Evolutionary conservation across 306 rosid species (phyloP).

Genomic region (Prunus kanzakura): DNA sequence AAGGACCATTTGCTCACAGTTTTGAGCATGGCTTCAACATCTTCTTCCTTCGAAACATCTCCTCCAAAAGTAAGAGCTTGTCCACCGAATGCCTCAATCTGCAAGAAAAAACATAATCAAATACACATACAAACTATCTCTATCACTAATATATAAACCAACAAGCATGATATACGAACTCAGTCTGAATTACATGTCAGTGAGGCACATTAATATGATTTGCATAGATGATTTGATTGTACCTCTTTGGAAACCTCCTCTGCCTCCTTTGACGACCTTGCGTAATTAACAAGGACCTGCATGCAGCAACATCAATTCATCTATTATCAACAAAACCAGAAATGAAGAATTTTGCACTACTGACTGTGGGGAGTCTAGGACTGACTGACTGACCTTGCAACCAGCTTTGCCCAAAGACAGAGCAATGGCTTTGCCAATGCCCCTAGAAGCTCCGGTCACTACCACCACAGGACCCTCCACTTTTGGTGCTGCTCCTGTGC

Average conservation of each 20-base stretch:
- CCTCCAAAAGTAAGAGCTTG: slow-evolving; percentile 85
- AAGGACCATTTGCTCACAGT: slow-evolving; percentile 50
- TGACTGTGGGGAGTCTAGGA: neutral
- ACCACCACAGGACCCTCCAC: slow-evolving; percentile 84
- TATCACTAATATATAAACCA: neutral
- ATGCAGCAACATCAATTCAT: slow-evolving; percentile 6
- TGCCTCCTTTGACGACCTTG: slow-evolving; percentile 91
- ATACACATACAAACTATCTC: neutral
- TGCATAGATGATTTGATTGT: neutral
- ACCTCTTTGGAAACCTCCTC: slow-evolving; percentile 95
- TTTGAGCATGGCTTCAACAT: slow-evolving; percentile 84
- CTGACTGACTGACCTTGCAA: slow-evolving; percentile 78
- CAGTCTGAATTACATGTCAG: neutral
- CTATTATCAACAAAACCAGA: neutral
- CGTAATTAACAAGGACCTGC: slow-evolving; percentile 89
- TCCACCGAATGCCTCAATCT: slow-evolving; percentile 85
- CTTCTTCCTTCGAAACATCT: slow-evolving; percentile 86
- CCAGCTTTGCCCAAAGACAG: slow-evolving; percentile 83
- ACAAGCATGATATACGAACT: neutral
- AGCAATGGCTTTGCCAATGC: slow-evolving; percentile 85
- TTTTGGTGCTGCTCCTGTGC: slow-evolving; percentile 37
- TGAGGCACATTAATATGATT: neutral
- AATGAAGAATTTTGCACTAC: neutral
- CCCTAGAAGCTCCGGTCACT: slow-evolving; percentile 96
- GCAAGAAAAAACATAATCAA: slow-evolving; percentile 3